Base-by-base conservation (phyloP, 371 early-diverging fungal species). In the Catenaria anguillulae region DNA sequence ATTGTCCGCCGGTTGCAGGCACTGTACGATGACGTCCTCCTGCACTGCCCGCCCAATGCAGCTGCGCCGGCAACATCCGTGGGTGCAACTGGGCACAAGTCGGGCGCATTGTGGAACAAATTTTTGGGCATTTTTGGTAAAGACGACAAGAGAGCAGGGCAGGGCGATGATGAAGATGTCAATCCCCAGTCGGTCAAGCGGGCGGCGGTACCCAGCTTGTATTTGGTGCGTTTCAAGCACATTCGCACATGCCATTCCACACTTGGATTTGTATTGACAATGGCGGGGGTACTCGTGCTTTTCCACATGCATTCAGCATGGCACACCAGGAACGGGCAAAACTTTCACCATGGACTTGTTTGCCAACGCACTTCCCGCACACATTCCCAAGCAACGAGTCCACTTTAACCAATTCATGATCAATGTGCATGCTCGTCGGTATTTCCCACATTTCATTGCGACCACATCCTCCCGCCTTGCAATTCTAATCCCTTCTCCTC, bases 301-400 rank as follows among this genome's bases (percentile, higher is more conserved):
- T 33, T 13, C n/a, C 24, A 34, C 1, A 21, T 2, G 6, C 1
- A 23, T 35, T 5, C 4, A 50, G 52, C 58, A 48, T 26, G 68
- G 63, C 2, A 26, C 12, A 21, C 45, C 63, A 26, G 71, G 76
- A n/a, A 73, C 76, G 12, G 97, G 97, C 26, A 97, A 97, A 65
- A 93, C 95, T 0, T 90, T 92, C 81, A 77, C 89, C n/a, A 97
- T 97, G 97, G 93, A 97, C 71, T 70, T 97, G 56, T 90, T 94
- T 64, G 94, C 84, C 71, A 77, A 87, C 65, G 76, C 87, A 1
- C 64, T 89, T 13, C 73, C 80, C 2, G 77, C 79, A n/a, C 64
- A 69, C 6, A 43, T 71, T 4, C 74, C 84, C 33, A 93, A 93
- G 70, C 76, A 86, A 33, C 82, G 95, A 3, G 84, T 94, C 13